Evolutionary conservation across 2,329 filamentous ascomycete genomes (phyloP), one percentile per base, ranked within the genome.

Genomic region (Venturiaceae sp.): DNA sequence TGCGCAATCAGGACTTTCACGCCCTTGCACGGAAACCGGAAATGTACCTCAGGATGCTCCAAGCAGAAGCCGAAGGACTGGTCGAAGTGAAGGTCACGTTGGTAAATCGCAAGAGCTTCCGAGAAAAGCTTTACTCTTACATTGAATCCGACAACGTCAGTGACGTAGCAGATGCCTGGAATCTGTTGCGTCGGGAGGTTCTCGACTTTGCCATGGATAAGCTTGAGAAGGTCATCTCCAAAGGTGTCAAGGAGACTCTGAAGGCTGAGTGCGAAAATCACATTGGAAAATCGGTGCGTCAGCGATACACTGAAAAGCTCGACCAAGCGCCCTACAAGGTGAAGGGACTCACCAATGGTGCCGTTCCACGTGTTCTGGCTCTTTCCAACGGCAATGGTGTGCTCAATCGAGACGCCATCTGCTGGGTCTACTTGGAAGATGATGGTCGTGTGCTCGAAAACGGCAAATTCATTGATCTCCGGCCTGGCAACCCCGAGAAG

Each of bases 261-360:
- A 88, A 91, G 65, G 92, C 91, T 8, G 91, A 92, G 64, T 99
- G 94, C 68, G 92, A 99, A 72, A 92, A 95, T 66, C 86, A 91
- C 66, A 84, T 99, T 54, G 85, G 92, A n/a, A 89, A 87, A 66
- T 82, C 85, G 58, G 95, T 92, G 66, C 87, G 94, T 55, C 90
- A 95, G 64, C 88, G 91, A 62, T 97, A 94, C 72, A 88, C 86
- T 46, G 86, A 88, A 71, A 88, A 91, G 69, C 83, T 99, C 26
- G 94, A 99, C 67, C 94, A 99, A 73, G 92, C 94, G 8, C 94
- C 94, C 0, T 95, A 92, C 75, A 96, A 96, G 72, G 92, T 94
- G 5, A 92, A 92, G 72, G 92, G 91, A 9, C 90, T 96, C 83
- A 82, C 91, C 21, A 78, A 95, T 39, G 94, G 94, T 28, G 96